These are phyloP conservation scores for Microbotryum violaceum DNA, from an alignment of 1,284 basidiomycete genomes.

Conservation along the genomic window DNA sequence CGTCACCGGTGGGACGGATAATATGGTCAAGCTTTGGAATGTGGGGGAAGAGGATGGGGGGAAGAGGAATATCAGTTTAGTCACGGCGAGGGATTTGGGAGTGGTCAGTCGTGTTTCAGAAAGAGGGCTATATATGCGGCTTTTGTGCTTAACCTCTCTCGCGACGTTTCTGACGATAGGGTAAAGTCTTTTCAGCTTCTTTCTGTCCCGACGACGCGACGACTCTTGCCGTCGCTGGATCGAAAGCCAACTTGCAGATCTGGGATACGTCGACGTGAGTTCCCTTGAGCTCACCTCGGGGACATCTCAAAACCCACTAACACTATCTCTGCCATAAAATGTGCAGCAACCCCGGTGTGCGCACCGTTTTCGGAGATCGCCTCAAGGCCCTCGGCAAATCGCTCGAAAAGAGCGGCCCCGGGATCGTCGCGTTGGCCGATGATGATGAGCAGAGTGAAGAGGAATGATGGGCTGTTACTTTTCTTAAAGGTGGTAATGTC, in stretches of 20 bases:
- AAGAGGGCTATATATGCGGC: background rate
- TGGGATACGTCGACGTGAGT: slow-evolving; percentile 59
- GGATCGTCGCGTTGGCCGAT: slow-evolving; percentile 21
- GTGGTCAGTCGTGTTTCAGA: slow-evolving; percentile 54
- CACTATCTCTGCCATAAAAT: background rate
- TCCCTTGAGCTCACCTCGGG: background rate
- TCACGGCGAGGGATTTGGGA: slow-evolving; percentile 83
- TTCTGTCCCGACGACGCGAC: slow-evolving; percentile 94
- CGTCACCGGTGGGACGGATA: slow-evolving; percentile 88
- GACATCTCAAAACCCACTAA: background rate
- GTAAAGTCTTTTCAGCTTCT: slow-evolving; percentile 83
- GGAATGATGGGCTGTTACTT: background rate
- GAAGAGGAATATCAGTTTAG: slow-evolving; percentile 75
- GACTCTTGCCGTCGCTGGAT: slow-evolving; percentile 87
- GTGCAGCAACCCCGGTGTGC: slow-evolving; percentile 38
- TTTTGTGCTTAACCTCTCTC: background rate
- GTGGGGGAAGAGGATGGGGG: slow-evolving; percentile 50
- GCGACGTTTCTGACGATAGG: slow-evolving; percentile 47
- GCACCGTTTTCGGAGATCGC: slow-evolving; percentile 41
- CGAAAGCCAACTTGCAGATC: slow-evolving; percentile 82
- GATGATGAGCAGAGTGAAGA: slow-evolving; percentile 19
- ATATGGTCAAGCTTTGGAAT: slow-evolving; percentile 86
- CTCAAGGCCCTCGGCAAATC: slow-evolving; percentile 35
- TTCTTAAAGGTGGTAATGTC: no score
- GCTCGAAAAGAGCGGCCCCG: slow-evolving; percentile 23